Conservation (phyloP, 2,329 filamentous ascomycete genomes). For the Thyridium curvatum region DNA sequence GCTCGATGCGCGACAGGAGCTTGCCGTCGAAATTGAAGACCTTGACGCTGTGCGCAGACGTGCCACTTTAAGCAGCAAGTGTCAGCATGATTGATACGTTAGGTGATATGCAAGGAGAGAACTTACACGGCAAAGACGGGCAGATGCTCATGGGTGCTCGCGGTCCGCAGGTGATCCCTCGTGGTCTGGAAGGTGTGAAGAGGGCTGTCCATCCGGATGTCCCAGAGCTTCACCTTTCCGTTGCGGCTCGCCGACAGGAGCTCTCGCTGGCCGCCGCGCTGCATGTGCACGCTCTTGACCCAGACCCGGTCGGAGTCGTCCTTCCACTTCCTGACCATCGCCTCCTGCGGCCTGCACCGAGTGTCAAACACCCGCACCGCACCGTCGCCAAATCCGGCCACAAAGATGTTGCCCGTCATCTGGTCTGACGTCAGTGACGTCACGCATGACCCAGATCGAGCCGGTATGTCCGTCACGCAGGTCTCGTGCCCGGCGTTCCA, state of each 20-base stretch:
- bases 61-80: conserved; percentile 54
- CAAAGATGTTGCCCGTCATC: conserved; percentile 93
- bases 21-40: conserved; percentile 84
- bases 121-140: conserved; percentile 92
- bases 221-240: conserved; percentile 93
- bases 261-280: conserved; percentile 88
- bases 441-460: conserved; percentile 89
- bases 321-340: conserved; percentile 96
- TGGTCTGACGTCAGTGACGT: conserved; percentile 95
- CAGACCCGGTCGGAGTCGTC: conserved; percentile 80
- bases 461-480: conserved; percentile 88
- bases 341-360: conserved; percentile 72
- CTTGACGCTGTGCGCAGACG: conserved; percentile 80
- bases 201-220: conserved; percentile 79
- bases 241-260: conserved; percentile 85
- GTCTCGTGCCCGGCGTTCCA: conserved; percentile 95
- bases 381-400: conserved; percentile 93
- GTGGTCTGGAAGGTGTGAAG: conserved; percentile 70
- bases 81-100: conserved; percentile 17
- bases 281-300: conserved; percentile 95
- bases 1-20: conserved; percentile 77
- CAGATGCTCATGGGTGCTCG: conserved; percentile 92
- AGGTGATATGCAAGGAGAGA: neutral
- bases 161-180: conserved; percentile 70
- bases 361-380: conserved; percentile 93